Conservation (phyloP, 2,329 filamentous ascomycete species). For the Trichoderma sp. region DNA sequence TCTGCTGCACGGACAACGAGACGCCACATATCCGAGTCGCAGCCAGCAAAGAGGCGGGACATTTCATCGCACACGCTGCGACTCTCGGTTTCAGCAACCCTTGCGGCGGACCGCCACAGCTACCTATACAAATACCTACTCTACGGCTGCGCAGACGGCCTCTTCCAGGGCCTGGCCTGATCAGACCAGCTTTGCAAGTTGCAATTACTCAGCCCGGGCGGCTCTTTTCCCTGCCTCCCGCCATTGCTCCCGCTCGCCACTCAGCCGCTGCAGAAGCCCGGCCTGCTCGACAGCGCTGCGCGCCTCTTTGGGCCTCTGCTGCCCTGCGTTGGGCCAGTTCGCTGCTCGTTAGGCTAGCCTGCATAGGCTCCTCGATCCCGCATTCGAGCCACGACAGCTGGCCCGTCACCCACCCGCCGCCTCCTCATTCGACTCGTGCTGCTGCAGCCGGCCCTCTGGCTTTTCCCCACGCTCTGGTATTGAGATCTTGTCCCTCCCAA, state of each 20-base stretch:
- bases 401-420: slow-evolving; percentile 32
- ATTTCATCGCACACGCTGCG: neutral
- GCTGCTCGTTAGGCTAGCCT: slow-evolving; percentile 41
- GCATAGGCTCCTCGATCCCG: slow-evolving; percentile 41
- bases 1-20: slow-evolving; percentile 20
- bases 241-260: neutral
- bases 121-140: neutral
- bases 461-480: slow-evolving; percentile 38
- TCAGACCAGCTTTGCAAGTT: neutral
- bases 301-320: slow-evolving; percentile 29
- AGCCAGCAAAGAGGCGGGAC: neutral
- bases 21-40: slow-evolving; percentile 15
- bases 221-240: neutral
- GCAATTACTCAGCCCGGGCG: slow-evolving; percentile 3
- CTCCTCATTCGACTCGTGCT: slow-evolving; percentile 39
- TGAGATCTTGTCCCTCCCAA: slow-evolving; percentile 35
- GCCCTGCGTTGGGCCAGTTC: slow-evolving; percentile 36
- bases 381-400: slow-evolving; percentile 46
- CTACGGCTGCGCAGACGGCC: neutral
- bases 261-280: neutral
- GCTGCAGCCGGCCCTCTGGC: slow-evolving; percentile 34
- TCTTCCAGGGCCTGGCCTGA: neutral
- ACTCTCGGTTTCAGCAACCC: neutral
- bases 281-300: slow-evolving; percentile 9
- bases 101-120: neutral